Evolutionary conservation across 108 stramenopile species (phyloP), one percentile per base, ranked within the genome.

Genomic region (Cyclotella distinguenda): DNA sequence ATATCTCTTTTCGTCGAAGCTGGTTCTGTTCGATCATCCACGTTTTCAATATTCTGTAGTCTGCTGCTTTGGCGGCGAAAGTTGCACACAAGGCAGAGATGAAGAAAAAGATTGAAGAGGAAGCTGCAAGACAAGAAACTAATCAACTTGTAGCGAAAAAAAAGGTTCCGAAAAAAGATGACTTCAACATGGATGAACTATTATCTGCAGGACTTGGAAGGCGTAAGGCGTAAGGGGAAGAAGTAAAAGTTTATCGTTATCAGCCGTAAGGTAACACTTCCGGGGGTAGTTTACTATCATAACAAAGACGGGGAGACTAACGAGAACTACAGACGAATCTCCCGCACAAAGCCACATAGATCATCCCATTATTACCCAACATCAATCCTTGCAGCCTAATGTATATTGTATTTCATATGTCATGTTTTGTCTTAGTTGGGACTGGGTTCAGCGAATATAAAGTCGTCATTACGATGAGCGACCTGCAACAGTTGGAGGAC

Each of bases 61-160:
- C 79, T 9, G 86, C 82, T 38, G 81, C 80, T 13, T 65, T 91
- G 32, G 80, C 84, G 25, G 87, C 87, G 18, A 91, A 91, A 44
- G 58, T 88, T 44, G 90, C 87, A 6, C 81, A 81, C 21, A 91
- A 91, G 56, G 72, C 77, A n/a, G 87, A 72, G 47, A 77, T 45
- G 56, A 78, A 64, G 62, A 82, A 74, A 68, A 69, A 50, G 60
- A 66, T 39, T 43, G 63, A 69, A 33, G 81, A 78, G 38, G 63
- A 70, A 64, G 77, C 69, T 7, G 74, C 61, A 4, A 72, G 28
- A 34, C 54, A 39, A 39, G 71, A 52, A 5, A 16, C 65, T 1
- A 74, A 44, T 16, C 71, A 54, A 50, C 74, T 82, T 35, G 74
- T 81, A 1, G 69, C 50, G 38, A 54, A 71, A 36, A 85, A 84